phyloP scores from a whole-genome alignment of 768 basidiomycete species.

The Dioszegia aurantiaca region DNA sequence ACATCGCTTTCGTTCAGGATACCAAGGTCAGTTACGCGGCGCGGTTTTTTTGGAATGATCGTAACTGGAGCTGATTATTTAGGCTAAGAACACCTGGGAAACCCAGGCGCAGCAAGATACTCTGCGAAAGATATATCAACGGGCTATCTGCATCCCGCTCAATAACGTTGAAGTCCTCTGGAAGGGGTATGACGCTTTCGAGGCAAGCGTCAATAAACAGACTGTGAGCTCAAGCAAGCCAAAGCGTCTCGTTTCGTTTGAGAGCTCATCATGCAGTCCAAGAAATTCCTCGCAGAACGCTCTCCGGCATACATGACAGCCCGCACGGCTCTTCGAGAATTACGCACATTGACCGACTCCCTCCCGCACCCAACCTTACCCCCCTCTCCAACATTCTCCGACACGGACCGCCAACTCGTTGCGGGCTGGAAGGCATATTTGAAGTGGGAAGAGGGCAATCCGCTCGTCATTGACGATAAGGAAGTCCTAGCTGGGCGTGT shows the following conservation, averaged over 20 bases:
- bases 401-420: constrained; percentile 70
- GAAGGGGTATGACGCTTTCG: constrained; percentile 90
- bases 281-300: constrained; percentile 92
- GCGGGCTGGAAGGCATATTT: constrained; percentile 86
- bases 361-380: constrained; percentile 67
- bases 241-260: background rate
- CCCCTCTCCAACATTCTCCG: constrained; percentile 67
- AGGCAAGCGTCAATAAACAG: constrained; percentile 80
- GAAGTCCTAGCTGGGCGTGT: constrained; percentile 66
- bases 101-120: constrained; percentile 92
- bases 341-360: constrained; percentile 63
- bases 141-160: constrained; percentile 89
- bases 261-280: constrained; percentile 60
- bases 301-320: constrained; percentile 94
- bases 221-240: constrained; percentile 57
- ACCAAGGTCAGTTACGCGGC: constrained; percentile 62
- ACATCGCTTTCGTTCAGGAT: constrained; percentile 79
- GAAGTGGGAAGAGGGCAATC: constrained; percentile 94
- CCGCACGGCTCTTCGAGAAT: constrained; percentile 76
- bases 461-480: constrained; percentile 83
- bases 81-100: constrained; percentile 86
- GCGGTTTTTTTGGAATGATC: background rate
- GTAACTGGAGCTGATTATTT: constrained; percentile 11
- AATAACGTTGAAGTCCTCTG: constrained; percentile 89
- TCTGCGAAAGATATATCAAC: constrained; percentile 84